These are phyloP conservation scores for Scutellaria barbata DNA, from an alignment of 257 asterid genomes.

Conservation along the genomic window DNA sequence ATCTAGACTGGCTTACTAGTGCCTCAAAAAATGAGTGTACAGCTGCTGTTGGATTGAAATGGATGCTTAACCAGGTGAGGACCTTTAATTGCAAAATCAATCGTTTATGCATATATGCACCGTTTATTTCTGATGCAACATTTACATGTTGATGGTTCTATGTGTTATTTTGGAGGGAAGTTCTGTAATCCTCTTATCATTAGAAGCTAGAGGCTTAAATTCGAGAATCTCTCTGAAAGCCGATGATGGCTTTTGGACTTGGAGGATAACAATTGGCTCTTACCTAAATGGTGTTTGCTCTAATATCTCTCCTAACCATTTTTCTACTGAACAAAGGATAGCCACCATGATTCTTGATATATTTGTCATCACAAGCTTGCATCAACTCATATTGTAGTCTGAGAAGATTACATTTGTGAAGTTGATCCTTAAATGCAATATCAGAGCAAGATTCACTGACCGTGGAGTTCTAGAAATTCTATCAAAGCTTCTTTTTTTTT, in stretches of 20 bases:
- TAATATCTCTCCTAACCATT: background rate
- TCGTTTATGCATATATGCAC: background rate
- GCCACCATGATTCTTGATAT: background rate
- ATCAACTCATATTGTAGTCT: constrained; percentile 7
- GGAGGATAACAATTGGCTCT: background rate
- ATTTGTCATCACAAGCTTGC: background rate
- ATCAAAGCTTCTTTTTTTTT: background rate
- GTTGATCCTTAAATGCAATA: background rate
- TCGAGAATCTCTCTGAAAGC: background rate
- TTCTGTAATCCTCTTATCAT: constrained; percentile 11
- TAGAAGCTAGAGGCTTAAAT: background rate
- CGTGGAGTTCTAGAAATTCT: background rate
- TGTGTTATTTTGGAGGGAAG: background rate
- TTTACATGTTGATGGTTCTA: background rate
- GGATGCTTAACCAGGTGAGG: constrained; percentile 94
- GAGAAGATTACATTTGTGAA: background rate
- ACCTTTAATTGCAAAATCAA: constrained; percentile 18
- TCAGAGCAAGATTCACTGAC: background rate
- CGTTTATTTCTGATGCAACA: too few species aligned
- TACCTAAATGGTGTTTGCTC: background rate
- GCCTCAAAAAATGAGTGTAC: constrained; percentile 96
- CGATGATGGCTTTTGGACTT: background rate
- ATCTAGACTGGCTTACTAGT: constrained; percentile 75
- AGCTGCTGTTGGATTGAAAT: constrained; percentile 93
- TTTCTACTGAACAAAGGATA: background rate